Evolutionary conservation across 352 stramenopile genomes (phyloP).

Genomic region (Pythium phragmiticola): DNA sequence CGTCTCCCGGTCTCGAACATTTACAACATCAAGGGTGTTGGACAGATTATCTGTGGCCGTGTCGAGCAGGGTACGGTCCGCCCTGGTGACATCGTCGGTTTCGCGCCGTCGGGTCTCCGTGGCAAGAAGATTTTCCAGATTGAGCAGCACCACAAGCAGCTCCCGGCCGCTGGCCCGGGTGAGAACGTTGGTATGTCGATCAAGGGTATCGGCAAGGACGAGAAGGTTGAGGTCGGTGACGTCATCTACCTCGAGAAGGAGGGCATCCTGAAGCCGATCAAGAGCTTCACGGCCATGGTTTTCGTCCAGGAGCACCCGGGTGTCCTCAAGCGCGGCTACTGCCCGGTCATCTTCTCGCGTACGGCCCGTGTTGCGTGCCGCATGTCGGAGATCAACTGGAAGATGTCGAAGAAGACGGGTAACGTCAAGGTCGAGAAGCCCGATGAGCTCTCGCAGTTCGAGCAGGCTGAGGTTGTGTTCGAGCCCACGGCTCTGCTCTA

Average conservation of each 20-base stretch:
- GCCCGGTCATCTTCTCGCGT: slow-evolving; percentile 76
- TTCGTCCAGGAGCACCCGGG: slow-evolving; percentile 76
- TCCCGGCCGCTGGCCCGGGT: slow-evolving; percentile 56
- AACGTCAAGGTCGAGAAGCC: slow-evolving; percentile 76
- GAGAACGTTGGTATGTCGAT: slow-evolving; percentile 84
- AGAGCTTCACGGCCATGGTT: slow-evolving; percentile 74
- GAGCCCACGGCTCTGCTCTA: slow-evolving; percentile 67
- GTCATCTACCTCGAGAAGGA: slow-evolving; percentile 44
- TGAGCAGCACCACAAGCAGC: slow-evolving; percentile 78
- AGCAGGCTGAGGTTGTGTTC: slow-evolving; percentile 77
- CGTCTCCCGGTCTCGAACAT: slow-evolving; percentile 79
- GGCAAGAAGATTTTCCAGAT: slow-evolving; percentile 78
- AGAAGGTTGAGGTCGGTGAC: slow-evolving; percentile 64
- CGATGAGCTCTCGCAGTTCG: slow-evolving; percentile 70
- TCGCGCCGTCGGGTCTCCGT: slow-evolving; percentile 54
- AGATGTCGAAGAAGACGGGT: slow-evolving; percentile 84
- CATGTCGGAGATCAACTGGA: slow-evolving; percentile 83
- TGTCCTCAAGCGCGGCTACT: slow-evolving; percentile 75
- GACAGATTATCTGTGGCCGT: slow-evolving; percentile 71
- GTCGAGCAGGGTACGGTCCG: slow-evolving; percentile 68
- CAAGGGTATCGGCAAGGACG: slow-evolving; percentile 76
- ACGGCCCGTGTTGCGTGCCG: slow-evolving; percentile 82
- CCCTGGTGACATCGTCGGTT: slow-evolving; percentile 65
- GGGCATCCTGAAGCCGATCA: slow-evolving; percentile 46
- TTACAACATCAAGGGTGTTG: slow-evolving; percentile 86